Base-by-base conservation (phyloP, 208 protist genomes). In the Trypanosoma mega region DNA sequence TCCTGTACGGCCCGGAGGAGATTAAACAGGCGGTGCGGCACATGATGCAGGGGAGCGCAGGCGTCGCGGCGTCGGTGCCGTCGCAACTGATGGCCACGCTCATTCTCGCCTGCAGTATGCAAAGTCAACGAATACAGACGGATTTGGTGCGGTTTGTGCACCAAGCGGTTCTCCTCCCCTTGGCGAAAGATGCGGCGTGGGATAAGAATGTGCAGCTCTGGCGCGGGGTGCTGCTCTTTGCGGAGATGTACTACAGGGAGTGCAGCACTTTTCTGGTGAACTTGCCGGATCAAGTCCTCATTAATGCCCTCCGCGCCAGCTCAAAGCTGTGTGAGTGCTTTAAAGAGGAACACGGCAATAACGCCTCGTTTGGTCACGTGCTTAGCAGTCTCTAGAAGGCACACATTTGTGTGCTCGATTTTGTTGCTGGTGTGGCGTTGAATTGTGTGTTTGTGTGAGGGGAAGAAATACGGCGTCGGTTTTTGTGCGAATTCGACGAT, bases 51-150 rank as follows among this genome's bases (percentile, higher is more conserved):
- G 52, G 59, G 2, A 21, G 20, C 50, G 33, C 23, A 7, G 33
- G 20, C 14, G 23, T 20, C 21, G 60, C 55, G 1, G 72, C 68
- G 26, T 57, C 46, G 4, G 41, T 90, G 26, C 86, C 86, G 12
- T 84, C 82, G 45, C 86, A 93, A 66, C 69, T 93, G 29, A 89
- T 93, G 80, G 71, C 71, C 18, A 93, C 86, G 5, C 66, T 87
- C n/a, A 68, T 89, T 36, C 53, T 82, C 18, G 78, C 79, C 0
- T 33, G 63, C 52, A 41, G 48, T 60, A 21, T 76, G 63, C 57
- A 56, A 70, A 45, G 61, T 48, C 47, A 72, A 39, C 56, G 69
- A 56, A 30, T 59, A 72, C 44, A 50, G 2, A 43, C 45, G 4
- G 76, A 84, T 2, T 84, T 90, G 47, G 39, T 87, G 18, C 71